These are phyloP conservation scores for Aspergillus ibericus DNA, from an alignment of 2,329 filamentous ascomycete species.

Conservation along the genomic window DNA sequence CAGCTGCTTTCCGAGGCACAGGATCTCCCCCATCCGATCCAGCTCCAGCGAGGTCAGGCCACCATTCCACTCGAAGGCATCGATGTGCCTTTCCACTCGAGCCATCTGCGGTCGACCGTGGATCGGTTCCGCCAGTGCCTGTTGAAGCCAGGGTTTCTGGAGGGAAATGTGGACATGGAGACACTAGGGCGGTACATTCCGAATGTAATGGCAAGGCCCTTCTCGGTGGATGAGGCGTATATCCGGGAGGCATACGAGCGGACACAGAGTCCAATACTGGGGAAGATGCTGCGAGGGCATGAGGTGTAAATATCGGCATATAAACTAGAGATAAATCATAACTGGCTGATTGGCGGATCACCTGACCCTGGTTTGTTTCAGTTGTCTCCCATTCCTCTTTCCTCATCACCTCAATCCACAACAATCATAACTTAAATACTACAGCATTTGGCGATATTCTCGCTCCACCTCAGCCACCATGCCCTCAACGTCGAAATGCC, in stretches of 20 bases:
- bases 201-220: constrained; percentile 91
- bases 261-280: constrained; percentile 55
- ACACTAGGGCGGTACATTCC: constrained; percentile 98
- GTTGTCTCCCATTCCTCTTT: too few relatives aligned
- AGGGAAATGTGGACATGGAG: constrained; percentile 76
- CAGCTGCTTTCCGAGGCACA: constrained; percentile 73
- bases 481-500: constrained; percentile 38
- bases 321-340: not conserved
- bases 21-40: constrained; percentile 67
- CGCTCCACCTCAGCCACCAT: constrained; percentile 28
- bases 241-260: constrained; percentile 94
- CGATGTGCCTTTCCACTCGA: constrained; percentile 94
- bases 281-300: constrained; percentile 10
- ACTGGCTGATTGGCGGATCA: not conserved
- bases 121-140: constrained; percentile 97
- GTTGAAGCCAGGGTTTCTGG: constrained; percentile 20
- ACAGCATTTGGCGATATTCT: constrained; percentile 1
- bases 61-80: constrained; percentile 88
- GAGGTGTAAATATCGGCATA: not conserved
- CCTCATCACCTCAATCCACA: too few relatives aligned
- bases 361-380: too few relatives aligned
- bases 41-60: constrained; percentile 89
- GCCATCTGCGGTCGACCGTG: constrained; percentile 90
- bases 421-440: not conserved
- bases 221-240: constrained; percentile 92